Evolutionary conservation across 2,329 filamentous ascomycete genomes (phyloP).

Genomic region (Trichoderma asperellum): DNA sequence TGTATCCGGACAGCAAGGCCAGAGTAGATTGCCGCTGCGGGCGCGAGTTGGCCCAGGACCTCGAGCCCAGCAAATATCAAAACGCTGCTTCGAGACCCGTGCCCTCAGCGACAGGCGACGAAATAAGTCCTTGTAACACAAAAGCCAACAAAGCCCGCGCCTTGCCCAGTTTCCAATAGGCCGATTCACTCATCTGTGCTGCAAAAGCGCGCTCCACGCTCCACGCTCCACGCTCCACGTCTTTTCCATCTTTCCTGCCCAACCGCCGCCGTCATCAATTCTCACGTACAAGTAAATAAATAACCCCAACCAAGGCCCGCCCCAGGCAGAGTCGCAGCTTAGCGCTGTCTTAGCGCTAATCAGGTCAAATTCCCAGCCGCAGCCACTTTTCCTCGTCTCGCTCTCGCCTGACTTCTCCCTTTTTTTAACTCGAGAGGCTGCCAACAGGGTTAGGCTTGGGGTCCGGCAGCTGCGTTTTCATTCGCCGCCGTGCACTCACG

Average conservation of each 20-base stretch:
- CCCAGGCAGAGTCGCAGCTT: background rate
- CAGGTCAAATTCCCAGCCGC: background rate
- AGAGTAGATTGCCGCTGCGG: background rate
- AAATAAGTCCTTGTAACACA: background rate
- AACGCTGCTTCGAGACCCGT: background rate
- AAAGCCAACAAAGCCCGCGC: background rate
- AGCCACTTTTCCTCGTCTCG: background rate
- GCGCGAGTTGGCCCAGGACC: background rate
- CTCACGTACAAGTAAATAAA: background rate
- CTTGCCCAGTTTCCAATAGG: background rate
- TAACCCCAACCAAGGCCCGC: background rate
- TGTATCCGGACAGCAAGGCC: background rate
- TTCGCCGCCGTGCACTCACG: background rate
- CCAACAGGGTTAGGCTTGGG: background rate
- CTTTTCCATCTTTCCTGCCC: background rate
- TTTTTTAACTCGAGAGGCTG: background rate
- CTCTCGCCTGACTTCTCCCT: background rate
- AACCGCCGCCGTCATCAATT: background rate
- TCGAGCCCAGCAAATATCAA: background rate
- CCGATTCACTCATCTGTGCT: background rate
- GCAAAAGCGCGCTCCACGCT: background rate
- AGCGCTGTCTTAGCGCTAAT: background rate
- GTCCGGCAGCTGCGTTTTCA: background rate
- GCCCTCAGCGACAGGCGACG: background rate
- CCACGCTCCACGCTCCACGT: background rate